Conservation (phyloP, 208 protist species). For the Porcisia deanei region DNA sequence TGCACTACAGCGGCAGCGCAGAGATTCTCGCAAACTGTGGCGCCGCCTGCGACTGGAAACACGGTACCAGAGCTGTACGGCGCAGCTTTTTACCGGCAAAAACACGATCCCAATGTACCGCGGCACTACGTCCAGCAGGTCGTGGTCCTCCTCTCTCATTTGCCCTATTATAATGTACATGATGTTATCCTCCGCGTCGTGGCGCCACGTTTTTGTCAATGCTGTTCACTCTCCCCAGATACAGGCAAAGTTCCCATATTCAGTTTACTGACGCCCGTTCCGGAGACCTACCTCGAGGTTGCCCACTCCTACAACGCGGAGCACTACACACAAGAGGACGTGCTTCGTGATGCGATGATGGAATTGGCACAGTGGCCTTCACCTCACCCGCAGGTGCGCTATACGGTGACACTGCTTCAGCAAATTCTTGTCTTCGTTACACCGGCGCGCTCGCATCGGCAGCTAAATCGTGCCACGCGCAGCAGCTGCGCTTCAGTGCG, state of each 20-base stretch:
- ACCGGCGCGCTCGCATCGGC: constrained; percentile 42
- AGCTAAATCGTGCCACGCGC: constrained; percentile 23
- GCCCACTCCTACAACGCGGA: constrained; percentile 65
- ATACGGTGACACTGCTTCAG: constrained; percentile 69
- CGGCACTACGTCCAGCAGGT: constrained; percentile 89
- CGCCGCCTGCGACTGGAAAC: constrained; percentile 22
- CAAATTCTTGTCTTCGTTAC: constrained; percentile 78
- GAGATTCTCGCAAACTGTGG: constrained; percentile 34
- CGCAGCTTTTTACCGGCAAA: constrained; percentile 83
- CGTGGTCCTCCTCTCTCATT: constrained; percentile 73
- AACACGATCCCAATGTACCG: constrained; percentile 71
- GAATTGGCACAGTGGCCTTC: constrained; percentile 80
- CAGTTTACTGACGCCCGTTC: constrained; percentile 61
- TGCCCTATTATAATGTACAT: constrained; percentile 77
- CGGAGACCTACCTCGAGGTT: constrained; percentile 58
- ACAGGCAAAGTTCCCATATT: constrained; percentile 59
- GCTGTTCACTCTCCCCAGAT: constrained; percentile 82
- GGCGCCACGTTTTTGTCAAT: constrained; percentile 75
- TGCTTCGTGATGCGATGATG: constrained; percentile 61
- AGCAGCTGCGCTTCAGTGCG: constrained; percentile 25
- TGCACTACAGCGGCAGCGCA: constrained; percentile 36
- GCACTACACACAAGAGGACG: constrained; percentile 71
- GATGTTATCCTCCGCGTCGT: constrained; percentile 86
- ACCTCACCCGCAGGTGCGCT: constrained; percentile 75
- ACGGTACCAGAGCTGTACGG: constrained; percentile 62